Evolutionary conservation across 352 stramenopile genomes (phyloP).

Genomic region (Blastocystis sp.): DNA sequence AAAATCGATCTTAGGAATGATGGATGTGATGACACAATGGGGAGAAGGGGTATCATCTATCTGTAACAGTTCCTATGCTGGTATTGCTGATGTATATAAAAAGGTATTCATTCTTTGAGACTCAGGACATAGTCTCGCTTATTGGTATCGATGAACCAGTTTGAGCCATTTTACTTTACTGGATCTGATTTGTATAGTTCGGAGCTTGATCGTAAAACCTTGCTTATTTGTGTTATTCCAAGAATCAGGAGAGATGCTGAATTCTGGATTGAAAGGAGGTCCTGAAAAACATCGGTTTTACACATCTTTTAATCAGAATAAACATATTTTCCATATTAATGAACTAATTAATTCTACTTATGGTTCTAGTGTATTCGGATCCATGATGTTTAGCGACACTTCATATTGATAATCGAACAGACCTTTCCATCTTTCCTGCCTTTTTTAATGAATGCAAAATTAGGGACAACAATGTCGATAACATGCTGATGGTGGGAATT

Average conservation of each 20-base stretch:
- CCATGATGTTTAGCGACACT: background rate
- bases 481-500: constrained; percentile 2
- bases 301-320: background rate
- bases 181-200: background rate
- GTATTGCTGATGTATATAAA: background rate
- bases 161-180: background rate
- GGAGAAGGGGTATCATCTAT: constrained; percentile 10
- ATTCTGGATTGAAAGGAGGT: background rate
- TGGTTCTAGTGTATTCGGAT: background rate
- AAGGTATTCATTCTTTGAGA: background rate
- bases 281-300: constrained; percentile 1
- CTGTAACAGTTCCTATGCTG: background rate
- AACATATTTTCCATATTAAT: constrained; percentile 49
- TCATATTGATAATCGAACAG: constrained; percentile 35
- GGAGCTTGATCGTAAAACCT: background rate
- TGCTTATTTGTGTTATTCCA: background rate
- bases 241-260: background rate
- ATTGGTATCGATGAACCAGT: constrained; percentile 50
- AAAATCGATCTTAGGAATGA: background rate
- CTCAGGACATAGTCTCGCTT: constrained; percentile 33
- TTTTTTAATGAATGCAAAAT: constrained; percentile 47
- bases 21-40: constrained; percentile 54
- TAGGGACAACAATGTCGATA: constrained; percentile 39
- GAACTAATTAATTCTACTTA: background rate
- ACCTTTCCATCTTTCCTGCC: constrained; percentile 5